These are phyloP conservation scores for Lithocarpus polystachyus DNA, from an alignment of 306 rosid genomes.

Conservation along the genomic window DNA sequence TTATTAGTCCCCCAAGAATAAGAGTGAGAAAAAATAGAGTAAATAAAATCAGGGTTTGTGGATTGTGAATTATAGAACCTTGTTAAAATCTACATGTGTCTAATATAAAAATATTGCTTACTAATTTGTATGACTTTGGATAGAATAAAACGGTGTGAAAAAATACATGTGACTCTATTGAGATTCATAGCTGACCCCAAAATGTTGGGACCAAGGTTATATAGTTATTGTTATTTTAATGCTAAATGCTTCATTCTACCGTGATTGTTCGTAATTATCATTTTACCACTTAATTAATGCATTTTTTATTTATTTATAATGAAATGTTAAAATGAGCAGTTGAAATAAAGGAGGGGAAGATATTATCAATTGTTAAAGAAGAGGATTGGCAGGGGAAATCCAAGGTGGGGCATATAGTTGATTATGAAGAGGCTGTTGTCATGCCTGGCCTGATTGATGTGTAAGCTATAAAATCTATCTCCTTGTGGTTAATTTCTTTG, in stretches of 20 bases:
- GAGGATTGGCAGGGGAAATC: slow-evolving; percentile 39
- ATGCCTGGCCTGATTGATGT: slow-evolving; percentile 96
- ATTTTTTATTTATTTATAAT: neutral
- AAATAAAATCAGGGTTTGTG: neutral
- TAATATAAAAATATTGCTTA: neutral
- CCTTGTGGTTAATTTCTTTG: neutral
- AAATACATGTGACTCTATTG: no score
- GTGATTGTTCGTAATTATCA: neutral
- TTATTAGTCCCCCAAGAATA: neutral
- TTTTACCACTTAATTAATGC: neutral
- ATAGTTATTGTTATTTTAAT: neutral
- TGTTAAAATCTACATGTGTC: neutral
- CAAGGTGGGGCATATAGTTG: slow-evolving; percentile 42
- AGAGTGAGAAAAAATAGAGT: no score
- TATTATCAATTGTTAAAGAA: slow-evolving; percentile 56
- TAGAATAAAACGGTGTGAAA: no score
- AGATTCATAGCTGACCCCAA: no score
- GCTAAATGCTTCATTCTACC: neutral
- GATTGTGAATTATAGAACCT: neutral
- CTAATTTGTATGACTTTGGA: neutral
- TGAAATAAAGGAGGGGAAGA: slow-evolving; percentile 77
- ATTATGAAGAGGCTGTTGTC: slow-evolving; percentile 79
- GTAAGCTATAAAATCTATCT: slow-evolving; percentile 41
- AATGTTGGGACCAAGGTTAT: no score
- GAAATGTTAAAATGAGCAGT: slow-evolving; percentile 46